phyloP scores from a whole-genome alignment of 495 filamentous ascomycete genomes.

The Aspergillus campestris region DNA sequence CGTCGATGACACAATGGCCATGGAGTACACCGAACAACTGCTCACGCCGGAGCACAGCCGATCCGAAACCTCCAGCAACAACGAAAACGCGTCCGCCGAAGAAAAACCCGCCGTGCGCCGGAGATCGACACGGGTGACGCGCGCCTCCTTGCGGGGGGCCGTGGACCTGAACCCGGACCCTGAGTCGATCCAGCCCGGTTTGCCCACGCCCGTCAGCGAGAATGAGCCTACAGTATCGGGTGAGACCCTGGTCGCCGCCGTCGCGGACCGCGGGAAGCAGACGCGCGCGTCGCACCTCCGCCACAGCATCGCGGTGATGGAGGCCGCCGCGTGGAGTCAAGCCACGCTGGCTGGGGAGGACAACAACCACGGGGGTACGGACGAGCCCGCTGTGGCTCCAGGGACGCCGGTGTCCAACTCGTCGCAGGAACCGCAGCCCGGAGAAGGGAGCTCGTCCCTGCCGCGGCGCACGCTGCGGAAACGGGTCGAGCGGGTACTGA shows the following conservation, averaged over 20 bases:
- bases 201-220: conserved; percentile 10
- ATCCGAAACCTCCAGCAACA: conserved; percentile 44
- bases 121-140: conserved; percentile 36
- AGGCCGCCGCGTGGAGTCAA: conserved; percentile 31
- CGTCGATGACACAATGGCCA: conserved; percentile 28
- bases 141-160: conserved; percentile 30
- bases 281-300: conserved; percentile 28
- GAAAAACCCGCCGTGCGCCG: conserved; percentile 31
- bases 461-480: conserved; percentile 38
- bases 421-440: conserved; percentile 33
- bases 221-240: conserved; percentile 33
- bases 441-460: conserved; percentile 26
- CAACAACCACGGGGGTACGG: conserved; percentile 18
- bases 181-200: conserved; percentile 5
- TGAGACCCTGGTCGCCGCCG: conserved; percentile 28
- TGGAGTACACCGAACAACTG: conserved; percentile 38
- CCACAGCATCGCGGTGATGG: conserved; percentile 40
- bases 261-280: conserved; percentile 25
- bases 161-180: conserved; percentile 18
- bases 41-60: conserved; percentile 41
- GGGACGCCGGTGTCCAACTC: conserved; percentile 35
- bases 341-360: conserved; percentile 19
- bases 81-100: conserved; percentile 35
- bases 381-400: conserved; percentile 29
- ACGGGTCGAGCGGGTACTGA: conserved; percentile 40